Evolutionary conservation across 2,329 filamentous ascomycete species (phyloP), one percentile per base, ranked within the genome.

Genomic region (Epichloe bromicola): DNA sequence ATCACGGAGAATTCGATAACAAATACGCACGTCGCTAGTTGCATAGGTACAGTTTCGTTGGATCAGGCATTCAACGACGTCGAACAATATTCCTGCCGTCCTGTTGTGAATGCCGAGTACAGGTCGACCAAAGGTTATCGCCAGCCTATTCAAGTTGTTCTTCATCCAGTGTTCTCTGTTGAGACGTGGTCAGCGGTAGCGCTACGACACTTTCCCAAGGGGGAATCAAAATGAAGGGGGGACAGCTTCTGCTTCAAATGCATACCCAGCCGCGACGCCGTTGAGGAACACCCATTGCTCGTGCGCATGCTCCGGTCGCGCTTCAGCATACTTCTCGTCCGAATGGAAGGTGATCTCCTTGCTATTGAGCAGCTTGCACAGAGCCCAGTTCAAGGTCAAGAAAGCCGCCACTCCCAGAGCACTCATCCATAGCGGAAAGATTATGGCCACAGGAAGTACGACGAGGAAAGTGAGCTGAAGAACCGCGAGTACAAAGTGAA

Each of bases 251-350:
- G 23, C 23, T 23, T 23, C 23, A 41, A 20, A n/a, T 12, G 6
- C 74, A 53, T 66, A 82, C 78, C 75, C 77, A 36, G 75, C 74
- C 10, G 75, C 79, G 30, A 89, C 79, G 1, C 86, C 86, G 59
- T 90, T 90, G 48, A 90, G 65, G 61, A 86, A 90, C n/a, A 90
- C 73, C 86, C 86, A 91, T 59, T 82, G 76, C 66, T 90, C 86
- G 49, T 80, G 71, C 11, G 70, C 69, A 61, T 80, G 74, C 55
- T 78, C 71, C 0, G 71, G 70, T 17, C 65, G 63, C 1, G 65
- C 65, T 15, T 71, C 63, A 1, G 80, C 72, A 54, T 76, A 80
- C 50, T 75, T 68, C 2, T 73, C 67, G 41, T 78, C 72, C 1
- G 79, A 80, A 17, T 66, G 63, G 57, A 75, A 80, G 3, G 70